A percentile compares a stretch with the other conserved stretches of the same genome.
Evolutionary conservation across 2,329 filamentous ascomycete genomes (phyloP).

Genomic region (Amauroascus verrucosus): DNA sequence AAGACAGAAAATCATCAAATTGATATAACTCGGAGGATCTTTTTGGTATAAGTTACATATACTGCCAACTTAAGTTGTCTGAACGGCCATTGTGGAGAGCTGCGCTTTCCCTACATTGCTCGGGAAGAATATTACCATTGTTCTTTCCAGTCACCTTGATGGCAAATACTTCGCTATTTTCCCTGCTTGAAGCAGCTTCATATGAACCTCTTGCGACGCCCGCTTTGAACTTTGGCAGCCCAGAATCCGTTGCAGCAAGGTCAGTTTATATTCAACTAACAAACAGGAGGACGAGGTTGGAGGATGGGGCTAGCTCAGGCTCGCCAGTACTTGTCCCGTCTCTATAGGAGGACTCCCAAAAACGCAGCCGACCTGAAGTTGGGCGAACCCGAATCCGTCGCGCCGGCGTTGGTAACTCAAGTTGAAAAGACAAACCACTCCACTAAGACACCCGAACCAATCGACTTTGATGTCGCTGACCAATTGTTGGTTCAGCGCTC

Average conservation of each 20-base stretch:
- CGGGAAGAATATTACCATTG: not conserved
- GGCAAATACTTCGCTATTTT: not conserved
- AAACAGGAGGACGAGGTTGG: not conserved
- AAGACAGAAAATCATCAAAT: not conserved
- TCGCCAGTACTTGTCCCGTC: constrained; percentile 16
- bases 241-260: not conserved
- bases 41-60: too few relatives aligned
- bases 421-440: not conserved
- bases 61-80: too few relatives aligned
- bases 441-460: not conserved
- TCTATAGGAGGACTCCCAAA: constrained; percentile 10
- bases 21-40: too few relatives aligned
- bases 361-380: not conserved
- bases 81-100: not conserved
- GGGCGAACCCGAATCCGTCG: not conserved
- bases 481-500: constrained; percentile 5
- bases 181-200: not conserved
- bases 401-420: not conserved
- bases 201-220: not conserved
- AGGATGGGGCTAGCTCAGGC: constrained; percentile 14
- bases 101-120: too few relatives aligned
- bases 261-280: not conserved
- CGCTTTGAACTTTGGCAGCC: not conserved
- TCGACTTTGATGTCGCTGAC: constrained; percentile 7
- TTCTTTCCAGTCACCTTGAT: not conserved